A percentile compares a stretch with the other conserved stretches of the same genome.
phyloP scores from a whole-genome alignment of 768 basidiomycete genomes.

The Hirschioporus abietinus region DNA sequence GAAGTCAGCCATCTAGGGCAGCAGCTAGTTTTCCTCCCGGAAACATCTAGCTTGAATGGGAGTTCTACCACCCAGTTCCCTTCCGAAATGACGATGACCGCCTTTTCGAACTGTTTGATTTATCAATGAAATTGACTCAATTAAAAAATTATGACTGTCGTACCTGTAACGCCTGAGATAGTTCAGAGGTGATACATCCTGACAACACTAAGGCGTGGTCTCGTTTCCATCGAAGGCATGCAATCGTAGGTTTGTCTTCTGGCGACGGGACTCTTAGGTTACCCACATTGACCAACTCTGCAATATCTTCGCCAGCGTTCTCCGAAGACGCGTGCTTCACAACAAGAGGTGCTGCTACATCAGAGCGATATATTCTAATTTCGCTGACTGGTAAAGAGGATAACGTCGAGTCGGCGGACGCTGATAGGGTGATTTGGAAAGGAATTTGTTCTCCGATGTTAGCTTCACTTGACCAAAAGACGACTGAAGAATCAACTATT shows the following conservation, averaged over 20 bases:
- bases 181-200: conserved; percentile 51
- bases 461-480: conserved; percentile 68
- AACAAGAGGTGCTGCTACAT: conserved; percentile 40
- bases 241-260: neutral
- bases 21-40: conserved; percentile 26
- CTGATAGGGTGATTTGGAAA: conserved; percentile 68
- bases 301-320: conserved; percentile 10
- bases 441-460: conserved; percentile 56
- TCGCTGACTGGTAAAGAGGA: conserved; percentile 56
- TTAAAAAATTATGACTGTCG: conserved; percentile 16
- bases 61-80: conserved; percentile 66
- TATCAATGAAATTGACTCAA: neutral
- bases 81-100: conserved; percentile 50
- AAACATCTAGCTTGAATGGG: conserved; percentile 40
- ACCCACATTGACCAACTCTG: conserved; percentile 46
- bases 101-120: conserved; percentile 36
- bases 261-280: conserved; percentile 18
- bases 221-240: conserved; percentile 51
- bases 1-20: conserved; percentile 54
- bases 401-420: conserved; percentile 44
- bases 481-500: conserved; percentile 57
- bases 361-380: conserved; percentile 55
- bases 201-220: conserved; percentile 51
- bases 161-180: conserved; percentile 52
- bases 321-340: conserved; percentile 37